These are phyloP conservation scores for Tulasnella sp. DNA, from an alignment of 768 basidiomycete species.

Conservation along the genomic window DNA sequence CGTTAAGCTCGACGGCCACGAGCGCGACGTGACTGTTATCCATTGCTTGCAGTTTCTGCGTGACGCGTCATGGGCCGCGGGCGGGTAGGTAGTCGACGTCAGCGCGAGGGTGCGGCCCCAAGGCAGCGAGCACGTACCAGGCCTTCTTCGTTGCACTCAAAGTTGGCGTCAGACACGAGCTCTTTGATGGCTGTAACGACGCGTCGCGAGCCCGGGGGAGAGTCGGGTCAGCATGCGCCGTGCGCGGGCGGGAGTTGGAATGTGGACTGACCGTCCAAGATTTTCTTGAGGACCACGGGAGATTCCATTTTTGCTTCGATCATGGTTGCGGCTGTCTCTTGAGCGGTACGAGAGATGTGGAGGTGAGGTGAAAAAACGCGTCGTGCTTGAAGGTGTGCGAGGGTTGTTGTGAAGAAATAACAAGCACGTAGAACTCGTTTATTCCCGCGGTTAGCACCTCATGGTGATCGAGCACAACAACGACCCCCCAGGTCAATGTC, in stretches of 20 bases:
- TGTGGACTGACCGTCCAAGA: slow-evolving; percentile 70
- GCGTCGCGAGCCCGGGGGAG: neutral
- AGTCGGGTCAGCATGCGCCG: neutral
- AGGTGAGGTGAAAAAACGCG: neutral
- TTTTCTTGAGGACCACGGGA: slow-evolving; percentile 81
- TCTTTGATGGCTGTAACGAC: slow-evolving; percentile 83
- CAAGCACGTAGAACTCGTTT: no score
- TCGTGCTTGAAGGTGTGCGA: neutral
- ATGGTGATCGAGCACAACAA: no score
- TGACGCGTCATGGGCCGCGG: neutral
- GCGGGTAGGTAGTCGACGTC: neutral
- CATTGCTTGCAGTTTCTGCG: slow-evolving; percentile 86
- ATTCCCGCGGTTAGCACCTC: no score
- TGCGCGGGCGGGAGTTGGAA: neutral
- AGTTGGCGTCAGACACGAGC: slow-evolving; percentile 94
- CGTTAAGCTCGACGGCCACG: slow-evolving; percentile 73
- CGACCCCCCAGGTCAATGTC: no score
- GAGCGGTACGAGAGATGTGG: neutral
- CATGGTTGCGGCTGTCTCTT: slow-evolving; percentile 32
- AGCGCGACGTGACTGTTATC: slow-evolving; percentile 99
- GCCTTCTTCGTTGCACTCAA: slow-evolving; percentile 93
- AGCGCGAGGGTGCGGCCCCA: neutral
- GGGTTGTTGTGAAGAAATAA: neutral
- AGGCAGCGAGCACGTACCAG: slow-evolving; percentile 42
- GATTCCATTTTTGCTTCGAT: slow-evolving; percentile 85